phyloP scores from a whole-genome alignment of 208 protist genomes.

The Polymyxa betae region DNA sequence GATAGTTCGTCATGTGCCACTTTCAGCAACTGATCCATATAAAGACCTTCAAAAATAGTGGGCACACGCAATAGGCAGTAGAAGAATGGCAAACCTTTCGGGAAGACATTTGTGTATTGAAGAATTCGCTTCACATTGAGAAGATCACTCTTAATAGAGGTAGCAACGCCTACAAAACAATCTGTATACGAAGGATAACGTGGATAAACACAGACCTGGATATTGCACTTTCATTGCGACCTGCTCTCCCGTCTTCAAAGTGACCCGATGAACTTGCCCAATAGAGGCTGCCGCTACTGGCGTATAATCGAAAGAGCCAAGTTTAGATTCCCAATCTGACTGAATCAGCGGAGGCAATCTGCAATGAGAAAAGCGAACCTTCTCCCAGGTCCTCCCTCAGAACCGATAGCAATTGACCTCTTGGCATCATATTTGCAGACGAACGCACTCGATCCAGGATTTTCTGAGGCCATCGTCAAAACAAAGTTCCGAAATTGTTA shows the following conservation, averaged over 20 bases:
- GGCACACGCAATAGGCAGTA: not conserved
- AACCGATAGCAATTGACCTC: not conserved
- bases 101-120: conserved; percentile 74
- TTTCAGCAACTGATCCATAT: conserved; percentile 75
- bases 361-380: conserved; percentile 1
- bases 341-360: not conserved
- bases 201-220: conserved; percentile 52
- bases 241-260: conserved; percentile 72
- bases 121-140: conserved; percentile 79
- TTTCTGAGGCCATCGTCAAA: not conserved
- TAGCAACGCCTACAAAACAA: conserved; percentile 67
- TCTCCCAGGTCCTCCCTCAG: conserved; percentile 32
- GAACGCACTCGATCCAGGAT: conserved; percentile 36
- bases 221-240: conserved; percentile 80
- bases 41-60: conserved; percentile 73
- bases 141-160: conserved; percentile 83
- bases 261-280: conserved; percentile 83
- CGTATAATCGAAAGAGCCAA: conserved; percentile 68
- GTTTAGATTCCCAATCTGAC: conserved; percentile 40
- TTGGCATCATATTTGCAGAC: conserved; percentile 36
- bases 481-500: not conserved
- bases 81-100: conserved; percentile 72
- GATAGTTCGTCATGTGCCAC: conserved; percentile 61
- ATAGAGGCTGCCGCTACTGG: conserved; percentile 92
- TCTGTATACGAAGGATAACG: not conserved